Evolutionary conservation across 2,329 filamentous ascomycete species (phyloP), one percentile per base, ranked within the genome.

Genomic region (Simplicillium sp.): DNA sequence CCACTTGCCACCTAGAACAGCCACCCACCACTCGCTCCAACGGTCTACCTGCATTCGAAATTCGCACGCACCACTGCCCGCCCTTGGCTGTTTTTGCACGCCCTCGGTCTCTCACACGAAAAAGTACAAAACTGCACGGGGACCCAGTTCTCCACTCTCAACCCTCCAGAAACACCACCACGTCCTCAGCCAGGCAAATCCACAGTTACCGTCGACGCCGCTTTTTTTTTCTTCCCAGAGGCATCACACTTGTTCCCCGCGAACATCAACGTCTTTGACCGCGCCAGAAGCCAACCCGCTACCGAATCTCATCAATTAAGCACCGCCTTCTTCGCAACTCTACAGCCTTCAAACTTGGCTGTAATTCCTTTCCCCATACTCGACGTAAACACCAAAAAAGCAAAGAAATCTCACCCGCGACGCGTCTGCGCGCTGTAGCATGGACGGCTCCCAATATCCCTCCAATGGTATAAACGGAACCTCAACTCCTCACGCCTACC

Each of bases 391-490:
- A 42, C 45, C 47, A 39, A 40, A 45, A 52, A 41, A 41, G 46
- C 43, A 11, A 31, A 17, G 28, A 29, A 52, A 33, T 33, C 43
- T 43, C 47, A n/a, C 49, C 52, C 54, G 47, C 46, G 51, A 52
- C 57, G 59, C 61, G 60, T 57, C 53, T 48, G 51, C 52, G 51
- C 50, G 55, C 57, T 61, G 54, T 58, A 69, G 64, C 62, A 75
- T 75, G 71, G 71, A 75, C 67, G 66, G 66, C 61, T 63, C 65
- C 57, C 67, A 70, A 52, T 73, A 71, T 55, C 66, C 66, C 60
- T 63, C 70, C 61, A 71, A 74, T 67, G 67, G 65, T 64, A 68
- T 75, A 70, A 71, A 70, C 67, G 65, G 70, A 47, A 67, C 67
- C 50, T 66, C 66, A 42, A 63, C 68, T 53, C 60, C 65, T 48